Base-by-base conservation (phyloP, 208 protist species). In the Trypanosomatidae sp. region DNA sequence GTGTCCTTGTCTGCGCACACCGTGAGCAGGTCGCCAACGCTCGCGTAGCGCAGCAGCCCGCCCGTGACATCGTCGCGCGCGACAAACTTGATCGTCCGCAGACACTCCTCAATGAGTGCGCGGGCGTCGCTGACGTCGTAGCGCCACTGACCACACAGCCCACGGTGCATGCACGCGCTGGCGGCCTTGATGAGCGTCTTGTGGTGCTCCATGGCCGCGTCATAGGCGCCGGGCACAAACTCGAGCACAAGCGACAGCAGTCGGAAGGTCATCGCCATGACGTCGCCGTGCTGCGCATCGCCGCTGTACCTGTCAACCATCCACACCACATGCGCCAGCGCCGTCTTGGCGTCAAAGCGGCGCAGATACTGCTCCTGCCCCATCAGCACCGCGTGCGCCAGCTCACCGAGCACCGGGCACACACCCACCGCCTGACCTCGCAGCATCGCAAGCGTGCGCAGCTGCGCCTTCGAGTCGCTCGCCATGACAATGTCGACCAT, bases 371-470 rank as follows among this genome's bases (percentile, higher is more conserved):
- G 13, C 52, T 93, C 85, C 4, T 72, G 55, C 7, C 85, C 85
- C 80, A 93, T 93, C 0, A 90, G 73, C 3, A 93, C 70, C 1
- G 74, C 77, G 20, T 72, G 70, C 39, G 69, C 77, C 33, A 93
- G 62, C 1, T 10, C 51, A 8, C 64, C 58, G 0, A 93, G 49
- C 2, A 61, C 50, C 13, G 72, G 69, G 41, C 71, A 66, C n/a
- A 87, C 66, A 2, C 49, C 46, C 0, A 53, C 40, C 0, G 56
- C 25, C 23, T 81, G 54, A 40, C 69, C 67, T 33, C 47, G 61
- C 26, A 61, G 61, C 26, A 30, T 26, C 42, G 59, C 27, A 35
- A 81, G 56, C 10, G 55, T 60, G 56, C 68, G 79, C 38, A 91
- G 35, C 46, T 91, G 82, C 23, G 39, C 32, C 38, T 66, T 67